Conservation (phyloP, 257 asterid genomes). For the Eustoma russellianum region DNA sequence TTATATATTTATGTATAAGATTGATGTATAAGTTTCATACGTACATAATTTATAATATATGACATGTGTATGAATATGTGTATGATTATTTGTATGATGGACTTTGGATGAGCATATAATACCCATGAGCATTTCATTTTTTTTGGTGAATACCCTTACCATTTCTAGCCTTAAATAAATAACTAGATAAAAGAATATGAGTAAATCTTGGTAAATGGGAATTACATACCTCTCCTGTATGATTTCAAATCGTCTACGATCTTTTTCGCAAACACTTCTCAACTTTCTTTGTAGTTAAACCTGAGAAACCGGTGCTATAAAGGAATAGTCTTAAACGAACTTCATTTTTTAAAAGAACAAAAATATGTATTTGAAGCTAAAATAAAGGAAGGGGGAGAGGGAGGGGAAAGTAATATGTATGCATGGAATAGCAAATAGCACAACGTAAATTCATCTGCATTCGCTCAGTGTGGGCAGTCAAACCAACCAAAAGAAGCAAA, state of each 20-base stretch:
- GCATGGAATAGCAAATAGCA: constrained; percentile 2
- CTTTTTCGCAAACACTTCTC: constrained; percentile 99
- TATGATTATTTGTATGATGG: too few relatives aligned
- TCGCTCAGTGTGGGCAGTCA: constrained; percentile 96
- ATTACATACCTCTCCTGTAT: constrained; percentile 85
- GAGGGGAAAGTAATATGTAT: neutral
- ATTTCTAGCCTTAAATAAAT: too few relatives aligned
- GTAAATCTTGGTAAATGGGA: neutral
- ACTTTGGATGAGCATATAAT: too few relatives aligned
- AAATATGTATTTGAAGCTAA: neutral
- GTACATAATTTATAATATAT: too few relatives aligned
- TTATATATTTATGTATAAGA: too few relatives aligned
- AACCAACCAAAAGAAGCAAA: constrained; percentile 94
- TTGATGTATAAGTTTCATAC: too few relatives aligned
- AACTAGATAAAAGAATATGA: neutral
- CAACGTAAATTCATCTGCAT: constrained; percentile 62
- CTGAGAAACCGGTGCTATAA: constrained; percentile 95
- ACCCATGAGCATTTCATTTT: too few relatives aligned
- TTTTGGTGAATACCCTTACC: too few relatives aligned
- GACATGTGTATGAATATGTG: too few relatives aligned
- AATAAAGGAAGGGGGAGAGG: too few relatives aligned
- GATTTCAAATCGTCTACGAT: constrained; percentile 85
- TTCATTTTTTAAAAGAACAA: constrained; percentile 50
- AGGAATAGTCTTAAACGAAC: constrained; percentile 92
- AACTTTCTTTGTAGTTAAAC: constrained; percentile 89